Evolutionary conservation across 768 basidiomycete species (phyloP).

Genomic region (Leccinum fibrillosum): DNA sequence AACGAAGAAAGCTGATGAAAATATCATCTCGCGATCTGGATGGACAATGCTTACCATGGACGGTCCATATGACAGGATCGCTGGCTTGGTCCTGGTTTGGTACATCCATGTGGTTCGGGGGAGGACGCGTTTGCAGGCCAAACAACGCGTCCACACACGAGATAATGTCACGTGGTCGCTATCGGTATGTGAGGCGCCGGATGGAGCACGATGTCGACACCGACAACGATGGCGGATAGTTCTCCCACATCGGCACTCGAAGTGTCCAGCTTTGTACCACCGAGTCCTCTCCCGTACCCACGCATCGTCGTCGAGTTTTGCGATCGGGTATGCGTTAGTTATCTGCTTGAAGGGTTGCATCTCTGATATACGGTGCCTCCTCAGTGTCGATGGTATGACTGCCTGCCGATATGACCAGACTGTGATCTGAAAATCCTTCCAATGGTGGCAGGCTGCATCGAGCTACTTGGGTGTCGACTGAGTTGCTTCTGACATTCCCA

Average conservation of each 20-base stretch:
- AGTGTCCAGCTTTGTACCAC: slow-evolving; percentile 54
- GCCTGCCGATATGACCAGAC: background rate
- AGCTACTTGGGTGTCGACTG: slow-evolving; percentile 92
- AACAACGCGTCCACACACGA: slow-evolving; percentile 51
- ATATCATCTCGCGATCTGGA: background rate
- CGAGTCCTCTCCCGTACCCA: slow-evolving; percentile 44
- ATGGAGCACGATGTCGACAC: background rate
- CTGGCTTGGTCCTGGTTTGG: slow-evolving; percentile 1
- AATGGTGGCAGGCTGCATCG: slow-evolving; percentile 70
- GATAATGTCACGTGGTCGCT: slow-evolving; percentile 33
- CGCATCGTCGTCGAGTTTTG: slow-evolving; percentile 89
- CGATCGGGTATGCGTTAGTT: slow-evolving; percentile 61
- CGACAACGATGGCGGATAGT: slow-evolving; percentile 24
- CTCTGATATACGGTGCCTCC: slow-evolving; percentile 5
- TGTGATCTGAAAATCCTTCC: background rate
- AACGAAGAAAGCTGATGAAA: background rate
- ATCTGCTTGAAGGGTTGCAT: background rate
- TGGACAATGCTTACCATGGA: slow-evolving; percentile 50
- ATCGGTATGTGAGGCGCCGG: background rate
- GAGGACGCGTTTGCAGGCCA: slow-evolving; percentile 24
- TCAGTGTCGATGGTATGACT: slow-evolving; percentile 79
- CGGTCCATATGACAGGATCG: slow-evolving; percentile 48
- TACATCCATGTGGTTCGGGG: slow-evolving; percentile 14
- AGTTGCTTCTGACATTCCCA: slow-evolving; percentile 88
- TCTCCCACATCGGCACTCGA: slow-evolving; percentile 32